These are phyloP conservation scores for Scheffersomyces spartinae DNA, from an alignment of 805 yeast genomes.

Conservation along the genomic window DNA sequence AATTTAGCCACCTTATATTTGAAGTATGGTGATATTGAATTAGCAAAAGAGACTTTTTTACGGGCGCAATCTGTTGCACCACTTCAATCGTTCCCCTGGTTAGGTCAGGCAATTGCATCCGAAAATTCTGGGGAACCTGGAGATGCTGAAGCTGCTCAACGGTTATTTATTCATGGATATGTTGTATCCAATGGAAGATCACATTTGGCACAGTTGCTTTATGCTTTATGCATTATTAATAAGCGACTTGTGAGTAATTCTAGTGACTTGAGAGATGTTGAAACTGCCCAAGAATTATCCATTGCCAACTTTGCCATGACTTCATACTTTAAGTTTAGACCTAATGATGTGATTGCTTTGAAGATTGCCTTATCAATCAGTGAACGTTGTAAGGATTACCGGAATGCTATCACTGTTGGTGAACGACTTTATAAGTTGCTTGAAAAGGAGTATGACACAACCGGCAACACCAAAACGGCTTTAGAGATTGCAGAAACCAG, in stretches of 20 bases:
- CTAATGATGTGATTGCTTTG: conserved; percentile 47
- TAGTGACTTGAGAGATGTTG: conserved; percentile 42
- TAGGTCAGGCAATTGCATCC: conserved; percentile 63
- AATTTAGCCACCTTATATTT: conserved; percentile 73
- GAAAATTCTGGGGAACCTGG: conserved; percentile 44
- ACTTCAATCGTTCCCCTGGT: conserved; percentile 64
- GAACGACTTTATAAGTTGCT: conserved; percentile 33
- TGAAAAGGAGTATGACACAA: conserved; percentile 45
- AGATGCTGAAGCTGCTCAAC: conserved; percentile 36
- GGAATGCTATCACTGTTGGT: conserved; percentile 39
- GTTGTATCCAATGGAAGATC: conserved; percentile 65
- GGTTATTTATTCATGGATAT: conserved; percentile 67
- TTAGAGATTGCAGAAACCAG: conserved; percentile 46
- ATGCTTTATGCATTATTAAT: conserved; percentile 48
- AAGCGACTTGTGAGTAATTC: conserved; percentile 29
- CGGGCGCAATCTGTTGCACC: conserved; percentile 80
- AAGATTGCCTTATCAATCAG: conserved; percentile 41
- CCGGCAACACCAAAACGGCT: conserved; percentile 37
- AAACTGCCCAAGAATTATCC: conserved; percentile 51
- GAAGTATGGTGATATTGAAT: conserved; percentile 50
- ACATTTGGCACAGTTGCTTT: conserved; percentile 58
- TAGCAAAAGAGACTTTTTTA: conserved; percentile 62
- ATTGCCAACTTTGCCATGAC: conserved; percentile 58
- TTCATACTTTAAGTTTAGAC: conserved; percentile 50
- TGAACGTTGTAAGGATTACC: conserved; percentile 63